These are phyloP conservation scores for Teratosphaeria destructans DNA, from an alignment of 2,329 filamentous ascomycete genomes.

Conservation along the genomic window DNA sequence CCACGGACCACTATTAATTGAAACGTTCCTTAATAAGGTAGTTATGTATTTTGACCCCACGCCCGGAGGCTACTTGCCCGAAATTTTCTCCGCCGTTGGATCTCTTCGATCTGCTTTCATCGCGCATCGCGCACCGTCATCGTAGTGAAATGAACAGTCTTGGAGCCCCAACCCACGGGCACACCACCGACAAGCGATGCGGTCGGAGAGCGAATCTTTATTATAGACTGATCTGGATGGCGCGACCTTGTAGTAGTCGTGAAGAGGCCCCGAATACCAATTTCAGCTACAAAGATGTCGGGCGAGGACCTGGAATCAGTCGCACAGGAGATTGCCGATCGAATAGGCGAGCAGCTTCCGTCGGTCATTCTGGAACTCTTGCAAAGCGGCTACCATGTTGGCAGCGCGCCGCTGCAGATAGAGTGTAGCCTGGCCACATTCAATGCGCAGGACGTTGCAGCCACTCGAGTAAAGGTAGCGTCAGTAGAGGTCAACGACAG, in stretches of 20 bases:
- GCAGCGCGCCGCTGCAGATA: constrained; percentile 5
- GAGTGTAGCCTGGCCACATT: constrained; percentile 6
- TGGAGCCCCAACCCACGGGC: not conserved
- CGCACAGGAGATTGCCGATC: not conserved
- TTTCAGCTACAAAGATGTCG: not conserved
- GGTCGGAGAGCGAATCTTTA: not conserved
- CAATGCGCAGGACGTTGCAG: not conserved
- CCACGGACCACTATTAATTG: too few relatives aligned
- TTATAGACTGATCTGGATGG: not conserved
- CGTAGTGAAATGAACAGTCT: not conserved
- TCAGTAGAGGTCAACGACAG: constrained; percentile 2
- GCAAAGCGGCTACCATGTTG: constrained; percentile 1
- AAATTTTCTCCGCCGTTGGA: not conserved
- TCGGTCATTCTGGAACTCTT: constrained; percentile 4
- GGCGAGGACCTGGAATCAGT: not conserved
- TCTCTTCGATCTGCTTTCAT: not conserved
- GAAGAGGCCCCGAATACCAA: not conserved
- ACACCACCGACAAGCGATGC: not conserved
- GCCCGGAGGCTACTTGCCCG: not conserved
- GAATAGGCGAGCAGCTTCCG: constrained; percentile 2
- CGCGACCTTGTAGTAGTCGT: not conserved
- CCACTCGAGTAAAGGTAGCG: constrained; percentile 1
- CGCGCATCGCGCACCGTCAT: too few relatives aligned
- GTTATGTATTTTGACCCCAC: too few relatives aligned
- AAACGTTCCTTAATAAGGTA: too few relatives aligned